Base-by-base conservation (phyloP, 2,329 filamentous ascomycete species). In the Cladophialophora exuberans region DNA sequence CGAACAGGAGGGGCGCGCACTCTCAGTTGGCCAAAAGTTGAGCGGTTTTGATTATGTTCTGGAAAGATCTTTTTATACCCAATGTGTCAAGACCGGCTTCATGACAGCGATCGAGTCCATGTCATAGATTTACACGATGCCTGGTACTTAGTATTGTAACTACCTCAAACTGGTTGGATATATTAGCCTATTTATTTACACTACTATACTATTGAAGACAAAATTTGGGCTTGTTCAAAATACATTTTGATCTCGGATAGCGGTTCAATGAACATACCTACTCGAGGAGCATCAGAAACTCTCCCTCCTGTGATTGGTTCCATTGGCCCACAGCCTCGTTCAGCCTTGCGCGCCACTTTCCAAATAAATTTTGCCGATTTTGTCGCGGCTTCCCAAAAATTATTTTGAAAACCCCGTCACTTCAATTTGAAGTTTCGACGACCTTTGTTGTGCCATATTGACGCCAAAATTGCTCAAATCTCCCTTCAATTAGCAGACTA, bases 311-410 rank as follows among this genome's bases (percentile, higher is more conserved):
- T 31, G 42, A 45, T 45, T 45, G 42, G 42, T 31, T 15, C 13
- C 25, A 26, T 5, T 26, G 11, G 23, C 22, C 18, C 10, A 10
- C 38, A 52, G 48, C 48, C 48, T 52, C 35, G 39, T 23, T 2
- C 50, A 46, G 50, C 50, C 50, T 53, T 39, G 50, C 35, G 51
- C 41, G 42, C 47, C 43, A 25, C 9, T 6, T 31, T 13, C 7
- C 13, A 31, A 31, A 13, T 28, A 36, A 36, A 42, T 39, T 45
- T 54, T 39, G 36, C 20, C 4, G n/a, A n/a, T n/a, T n/a, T 35
- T 17, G 41, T 33, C 41, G 30, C 18, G 5, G 41, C 39, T n/a
- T 42, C 11, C 20, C 39, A 28, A 45, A 52, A 25, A 7, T 23
- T 33, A 31, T 30, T 41, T 51, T 42, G 44, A 48, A 17, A 30